Base-by-base conservation (phyloP, 2,329 filamentous ascomycete genomes). In the Ophiostoma piceae region DNA sequence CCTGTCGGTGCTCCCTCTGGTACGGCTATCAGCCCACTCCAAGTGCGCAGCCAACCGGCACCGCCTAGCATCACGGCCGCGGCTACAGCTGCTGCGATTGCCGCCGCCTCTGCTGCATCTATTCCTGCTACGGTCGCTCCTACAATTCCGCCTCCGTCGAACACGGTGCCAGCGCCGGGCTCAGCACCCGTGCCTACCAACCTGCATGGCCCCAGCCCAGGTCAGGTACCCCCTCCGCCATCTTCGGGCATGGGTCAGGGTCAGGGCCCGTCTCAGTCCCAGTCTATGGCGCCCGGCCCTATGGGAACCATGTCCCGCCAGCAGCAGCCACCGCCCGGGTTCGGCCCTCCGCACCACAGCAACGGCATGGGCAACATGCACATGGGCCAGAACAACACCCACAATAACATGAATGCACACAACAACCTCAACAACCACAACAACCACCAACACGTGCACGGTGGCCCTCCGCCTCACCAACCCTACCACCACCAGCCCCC, bases 1-100 rank as follows among this genome's bases (percentile, higher is more conserved):
- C 85, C 85, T 2, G 77, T 84, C n/a, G 66, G 66, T 3, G 57
- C 66, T 19, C 67, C 68, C 2, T 35, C 60, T 29, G 60, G 68
- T 1, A 65, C 67, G 22, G 35, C 68, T 0, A 14, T 66, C 9
- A 71, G 70, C 12, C 68, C 70, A 3, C 8, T 69, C 22, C 65
- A 66, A 39, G 29, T 54, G 16, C 70, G 70, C 57, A 69, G 65
- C 66, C 67, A 68, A 26, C 68, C 68, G 8, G 43, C 65, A 11
- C 66, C 68, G 11, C 65, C 68, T 1, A 71, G 67, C 39, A 69
- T 69, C 2, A 22, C 67, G 1, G 68, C 68, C 1, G 68, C 32
- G 19, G 22, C 57, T 14, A 62, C 29, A 3, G 67, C 43, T 8
- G 12, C 54, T 16, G 62, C 19, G 65, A 67, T 16, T 26, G 22